These are phyloP conservation scores for Aspergillus oerlinghausenensis DNA, from an alignment of 2,329 filamentous ascomycete genomes.

Conservation along the genomic window DNA sequence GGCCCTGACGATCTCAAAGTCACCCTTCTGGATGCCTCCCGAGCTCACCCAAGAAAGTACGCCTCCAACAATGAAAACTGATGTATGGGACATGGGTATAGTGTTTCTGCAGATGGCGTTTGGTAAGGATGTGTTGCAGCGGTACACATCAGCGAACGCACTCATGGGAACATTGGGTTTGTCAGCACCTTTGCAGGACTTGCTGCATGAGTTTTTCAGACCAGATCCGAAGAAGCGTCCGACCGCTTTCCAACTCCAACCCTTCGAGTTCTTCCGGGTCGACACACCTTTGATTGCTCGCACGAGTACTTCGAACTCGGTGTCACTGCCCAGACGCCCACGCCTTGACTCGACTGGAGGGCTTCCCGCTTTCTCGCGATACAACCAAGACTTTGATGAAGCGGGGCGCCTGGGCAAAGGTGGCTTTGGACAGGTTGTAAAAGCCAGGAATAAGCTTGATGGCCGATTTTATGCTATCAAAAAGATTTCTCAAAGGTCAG, in stretches of 20 bases:
- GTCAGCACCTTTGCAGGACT: constrained; percentile 70
- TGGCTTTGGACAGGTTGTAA: constrained; percentile 93
- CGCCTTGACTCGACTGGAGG: constrained; percentile 60
- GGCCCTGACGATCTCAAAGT: constrained; percentile 57
- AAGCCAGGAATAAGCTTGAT: constrained; percentile 90
- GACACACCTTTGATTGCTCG: constrained; percentile 35
- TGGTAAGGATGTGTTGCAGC: constrained; percentile 69
- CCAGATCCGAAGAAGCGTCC: constrained; percentile 78
- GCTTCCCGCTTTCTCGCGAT: constrained; percentile 62
- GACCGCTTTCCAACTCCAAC: constrained; percentile 69
- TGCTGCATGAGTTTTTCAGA: constrained; percentile 80
- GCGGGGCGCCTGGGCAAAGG: constrained; percentile 85
- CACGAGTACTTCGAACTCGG: constrained; percentile 41
- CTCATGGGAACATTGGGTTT: constrained; percentile 67
- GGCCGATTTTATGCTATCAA: constrained; percentile 94
- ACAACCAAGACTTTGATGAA: constrained; percentile 85
- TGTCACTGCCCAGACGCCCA: constrained; percentile 45
- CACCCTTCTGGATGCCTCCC: constrained; percentile 77
- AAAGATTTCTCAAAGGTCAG: constrained; percentile 81
- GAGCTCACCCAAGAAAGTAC: constrained; percentile 63
- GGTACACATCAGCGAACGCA: constrained; percentile 72
- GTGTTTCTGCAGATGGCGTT: constrained; percentile 93
- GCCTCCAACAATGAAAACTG: constrained; percentile 65
- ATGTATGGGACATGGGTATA: constrained; percentile 92
- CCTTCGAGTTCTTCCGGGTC: constrained; percentile 46